Base-by-base conservation (phyloP, 2,329 filamentous ascomycete genomes). In the Colletotrichum liriopes region DNA sequence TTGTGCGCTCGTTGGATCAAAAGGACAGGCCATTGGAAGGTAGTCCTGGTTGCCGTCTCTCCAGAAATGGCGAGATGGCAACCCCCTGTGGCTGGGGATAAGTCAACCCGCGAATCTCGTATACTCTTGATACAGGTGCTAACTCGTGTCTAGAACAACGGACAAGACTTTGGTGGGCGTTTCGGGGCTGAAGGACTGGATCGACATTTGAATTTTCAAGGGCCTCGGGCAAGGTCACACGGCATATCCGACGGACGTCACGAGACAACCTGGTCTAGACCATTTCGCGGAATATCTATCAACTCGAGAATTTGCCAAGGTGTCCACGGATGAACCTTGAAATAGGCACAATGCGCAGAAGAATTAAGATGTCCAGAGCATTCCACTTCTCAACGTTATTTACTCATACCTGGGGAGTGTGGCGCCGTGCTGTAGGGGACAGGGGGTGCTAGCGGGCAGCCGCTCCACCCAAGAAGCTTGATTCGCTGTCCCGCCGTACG, bases 61-160 rank as follows among this genome's bases (percentile, higher is more conserved):
- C 84, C 86, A 85, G 86, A 77, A 85, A 88, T 84, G 86, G 84
- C 81, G 81, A 78, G 84, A 83, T 82, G 82, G 80, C 82, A 82
- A 82, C 86, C 86, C 85, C 82, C 83, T 75, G 74, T 66, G 64
- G 67, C 73, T 80, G 84, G 83, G 85, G 87, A 88, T 89, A 88
- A 88, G 87, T 88, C 74, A 76, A 32, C 71, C 54, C 65, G 71
- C 68, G 58, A 26, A 54, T 59, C 71, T 29, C 60, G 26, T 45
- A 41, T 29, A 29, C 3, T 5, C 6, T 9, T 45, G 14, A 71
- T 60, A 49, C 12, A 56, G 62, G 51, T 75, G 76, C 79, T 81
- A 75, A 81, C 75, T 75, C 35, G 56, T 70, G 37, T 60, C 39
- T 49, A 69, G 66, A 37, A 32, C 37, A 51, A 20, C 35, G 20